Evolutionary conservation across 768 basidiomycete genomes (phyloP).

Genomic region (Tylopilus plumbeoviolaceoides): DNA sequence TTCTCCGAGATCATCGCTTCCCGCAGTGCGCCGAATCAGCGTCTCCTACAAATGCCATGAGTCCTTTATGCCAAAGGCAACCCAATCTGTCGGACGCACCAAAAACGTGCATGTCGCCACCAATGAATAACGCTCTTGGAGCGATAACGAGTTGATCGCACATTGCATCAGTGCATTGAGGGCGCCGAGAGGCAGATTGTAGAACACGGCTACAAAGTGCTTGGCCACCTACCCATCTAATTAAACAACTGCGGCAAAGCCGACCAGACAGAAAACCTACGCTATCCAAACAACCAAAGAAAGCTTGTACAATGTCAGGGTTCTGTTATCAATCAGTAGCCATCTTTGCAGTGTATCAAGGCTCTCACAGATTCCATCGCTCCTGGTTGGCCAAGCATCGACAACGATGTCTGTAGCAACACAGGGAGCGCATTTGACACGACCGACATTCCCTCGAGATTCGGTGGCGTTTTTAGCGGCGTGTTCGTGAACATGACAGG

Average conservation of each 20-base stretch:
- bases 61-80: neutral
- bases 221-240: conserved; percentile 38
- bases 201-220: conserved; percentile 58
- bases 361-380: conserved; percentile 66
- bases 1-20: conserved; percentile 56
- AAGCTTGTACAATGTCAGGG: conserved; percentile 87
- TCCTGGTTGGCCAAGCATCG: conserved; percentile 48
- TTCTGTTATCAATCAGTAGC: conserved; percentile 48
- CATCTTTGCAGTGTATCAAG: neutral
- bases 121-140: conserved; percentile 84
- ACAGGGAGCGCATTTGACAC: conserved; percentile 53
- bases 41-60: conserved; percentile 41
- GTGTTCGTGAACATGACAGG: conserved; percentile 40
- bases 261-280: conserved; percentile 36
- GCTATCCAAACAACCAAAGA: conserved; percentile 78
- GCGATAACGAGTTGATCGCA: conserved; percentile 56
- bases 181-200: conserved; percentile 56
- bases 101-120: conserved; percentile 80
- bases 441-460: conserved; percentile 51
- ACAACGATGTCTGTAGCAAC: conserved; percentile 56
- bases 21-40: conserved; percentile 60
- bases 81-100: conserved; percentile 41
- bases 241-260: neutral
- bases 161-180: conserved; percentile 70
- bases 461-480: conserved; percentile 50